phyloP scores from a whole-genome alignment of 75 land plant genomes.

The Larix kaempferi region DNA sequence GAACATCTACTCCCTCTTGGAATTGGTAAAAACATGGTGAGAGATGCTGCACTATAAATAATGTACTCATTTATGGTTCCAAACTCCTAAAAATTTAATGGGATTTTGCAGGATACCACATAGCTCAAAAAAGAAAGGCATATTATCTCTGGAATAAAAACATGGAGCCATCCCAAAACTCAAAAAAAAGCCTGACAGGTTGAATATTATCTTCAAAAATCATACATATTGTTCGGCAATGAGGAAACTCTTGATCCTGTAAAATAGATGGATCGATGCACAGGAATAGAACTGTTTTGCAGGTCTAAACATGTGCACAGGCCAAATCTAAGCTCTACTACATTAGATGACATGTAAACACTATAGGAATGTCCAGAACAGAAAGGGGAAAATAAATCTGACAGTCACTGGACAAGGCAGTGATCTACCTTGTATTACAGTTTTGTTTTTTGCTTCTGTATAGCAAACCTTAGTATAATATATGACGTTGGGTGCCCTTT shows the following conservation, averaged over 20 bases:
- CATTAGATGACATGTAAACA: background rate
- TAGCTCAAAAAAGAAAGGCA: too few species aligned
- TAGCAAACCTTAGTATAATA: background rate
- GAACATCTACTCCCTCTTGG: too few species aligned
- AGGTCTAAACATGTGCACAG: slow-evolving; percentile 13
- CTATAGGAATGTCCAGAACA: background rate
- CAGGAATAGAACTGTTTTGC: slow-evolving; percentile 11
- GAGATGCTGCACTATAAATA: too few species aligned
- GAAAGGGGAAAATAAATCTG: background rate
- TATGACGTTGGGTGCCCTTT: background rate
- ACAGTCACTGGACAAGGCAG: background rate
- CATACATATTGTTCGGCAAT: too few species aligned
- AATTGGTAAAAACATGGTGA: too few species aligned
- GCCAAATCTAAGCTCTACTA: background rate
- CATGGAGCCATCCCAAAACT: too few species aligned
- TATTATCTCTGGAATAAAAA: too few species aligned
- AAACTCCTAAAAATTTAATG: too few species aligned
- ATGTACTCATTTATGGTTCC: too few species aligned
- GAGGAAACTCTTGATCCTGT: background rate
- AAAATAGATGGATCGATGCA: background rate
- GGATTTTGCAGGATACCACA: too few species aligned
- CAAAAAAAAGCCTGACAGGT: too few species aligned
- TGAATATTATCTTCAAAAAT: too few species aligned
- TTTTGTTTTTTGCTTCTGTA: background rate
- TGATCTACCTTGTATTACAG: background rate